These are phyloP conservation scores for Cocos nucifera DNA, from an alignment of 176 grass and related monocot species.

Conservation along the genomic window DNA sequence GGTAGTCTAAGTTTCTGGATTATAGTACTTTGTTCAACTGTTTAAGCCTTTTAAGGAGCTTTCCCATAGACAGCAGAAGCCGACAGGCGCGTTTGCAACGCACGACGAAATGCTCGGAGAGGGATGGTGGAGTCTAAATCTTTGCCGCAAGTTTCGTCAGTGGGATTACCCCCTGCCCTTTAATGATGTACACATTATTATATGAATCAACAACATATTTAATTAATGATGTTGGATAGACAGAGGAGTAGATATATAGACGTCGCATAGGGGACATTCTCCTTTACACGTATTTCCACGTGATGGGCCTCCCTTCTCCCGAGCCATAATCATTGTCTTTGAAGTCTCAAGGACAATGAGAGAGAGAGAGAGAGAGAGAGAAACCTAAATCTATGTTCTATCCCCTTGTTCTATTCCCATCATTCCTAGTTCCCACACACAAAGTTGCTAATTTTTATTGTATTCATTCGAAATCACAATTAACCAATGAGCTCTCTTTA, in stretches of 20 bases:
- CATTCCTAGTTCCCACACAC: too few relatives aligned
- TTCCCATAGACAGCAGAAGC: too few relatives aligned
- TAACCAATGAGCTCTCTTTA: too few relatives aligned
- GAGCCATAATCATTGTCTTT: neutral
- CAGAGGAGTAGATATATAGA: neutral
- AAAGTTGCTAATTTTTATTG: too few relatives aligned
- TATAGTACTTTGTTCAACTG: too few relatives aligned
- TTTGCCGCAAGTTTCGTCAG: too few relatives aligned
- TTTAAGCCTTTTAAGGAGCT: too few relatives aligned
- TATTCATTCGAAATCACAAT: too few relatives aligned
- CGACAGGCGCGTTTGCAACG: neutral
- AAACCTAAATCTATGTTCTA: too few relatives aligned
- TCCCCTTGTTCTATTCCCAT: too few relatives aligned
- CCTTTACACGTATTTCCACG: slow-evolving; percentile 1
- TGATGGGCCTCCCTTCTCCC: neutral
- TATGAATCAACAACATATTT: neutral
- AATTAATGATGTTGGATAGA: neutral
- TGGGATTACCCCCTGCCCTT: neutral
- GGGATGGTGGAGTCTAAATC: neutral
- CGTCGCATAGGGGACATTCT: neutral
- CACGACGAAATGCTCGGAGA: neutral
- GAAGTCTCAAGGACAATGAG: neutral
- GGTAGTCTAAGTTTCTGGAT: too few relatives aligned
- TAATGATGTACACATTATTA: slow-evolving; percentile 1
- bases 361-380: neutral